Conservation (phyloP, 148 eudicot genomes). For the Amaranthus hypochondriacus region DNA sequence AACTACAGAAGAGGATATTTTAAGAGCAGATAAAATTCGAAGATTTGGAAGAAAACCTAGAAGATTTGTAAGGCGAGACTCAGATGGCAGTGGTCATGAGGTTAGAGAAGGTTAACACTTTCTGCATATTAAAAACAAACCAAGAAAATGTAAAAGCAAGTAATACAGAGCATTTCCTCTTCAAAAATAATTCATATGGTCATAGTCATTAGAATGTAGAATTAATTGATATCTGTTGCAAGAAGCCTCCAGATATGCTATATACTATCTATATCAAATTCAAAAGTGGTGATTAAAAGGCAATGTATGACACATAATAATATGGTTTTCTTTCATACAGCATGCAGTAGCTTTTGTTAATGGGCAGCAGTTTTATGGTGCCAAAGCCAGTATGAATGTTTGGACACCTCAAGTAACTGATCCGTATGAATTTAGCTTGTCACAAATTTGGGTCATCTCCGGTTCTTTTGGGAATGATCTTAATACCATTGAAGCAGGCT, state of each 20-base stretch:
- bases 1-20: slow-evolving; percentile 66
- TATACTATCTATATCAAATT: not conserved
- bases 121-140: not conserved
- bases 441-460: slow-evolving; percentile 91
- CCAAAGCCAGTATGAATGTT: slow-evolving; percentile 89
- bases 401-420: slow-evolving; percentile 87
- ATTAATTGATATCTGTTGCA: no score
- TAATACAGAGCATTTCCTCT: not conserved
- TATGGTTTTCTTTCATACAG: slow-evolving; percentile 30
- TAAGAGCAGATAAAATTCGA: slow-evolving; percentile 51
- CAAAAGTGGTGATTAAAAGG: not conserved
- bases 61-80: slow-evolving; percentile 58
- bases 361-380: slow-evolving; percentile 88
- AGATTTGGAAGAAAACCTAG: slow-evolving; percentile 76
- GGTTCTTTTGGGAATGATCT: slow-evolving; percentile 93
- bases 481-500: slow-evolving; percentile 97
- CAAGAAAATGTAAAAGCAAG: not conserved
- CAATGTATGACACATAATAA: not conserved
- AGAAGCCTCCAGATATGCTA: no score
- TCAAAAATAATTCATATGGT: no score
- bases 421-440: slow-evolving; percentile 79
- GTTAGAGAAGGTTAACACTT: slow-evolving; percentile 34
- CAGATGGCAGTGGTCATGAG: slow-evolving; percentile 82
- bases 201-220: no score
- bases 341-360: slow-evolving; percentile 91